These are phyloP conservation scores for Vaccinium myrtillus DNA, from an alignment of 148 eudicot species.

Conservation along the genomic window DNA sequence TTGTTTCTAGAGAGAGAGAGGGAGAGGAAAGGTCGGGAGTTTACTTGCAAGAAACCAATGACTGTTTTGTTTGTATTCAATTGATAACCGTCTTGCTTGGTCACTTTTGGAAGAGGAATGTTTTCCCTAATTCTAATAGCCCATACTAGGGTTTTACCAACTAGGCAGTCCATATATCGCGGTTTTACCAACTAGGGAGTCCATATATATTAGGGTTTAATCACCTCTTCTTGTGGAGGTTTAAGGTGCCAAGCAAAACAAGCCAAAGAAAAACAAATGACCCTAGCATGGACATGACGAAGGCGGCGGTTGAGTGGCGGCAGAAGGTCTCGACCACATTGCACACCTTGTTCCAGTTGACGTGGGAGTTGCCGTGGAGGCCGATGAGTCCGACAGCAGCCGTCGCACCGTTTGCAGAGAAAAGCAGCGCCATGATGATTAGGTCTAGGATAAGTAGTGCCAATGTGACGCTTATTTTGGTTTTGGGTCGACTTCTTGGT, in stretches of 20 bases:
- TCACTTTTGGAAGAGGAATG: no score
- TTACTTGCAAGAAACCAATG: no score
- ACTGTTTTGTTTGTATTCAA: no score
- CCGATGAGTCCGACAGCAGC: conserved; percentile 28
- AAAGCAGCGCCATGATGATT: conserved; percentile 35
- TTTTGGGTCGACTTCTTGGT: background rate
- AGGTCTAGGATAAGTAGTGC: conserved; percentile 21
- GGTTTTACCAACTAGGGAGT: no score
- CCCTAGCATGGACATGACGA: conserved; percentile 25
- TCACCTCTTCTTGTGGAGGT: conserved; percentile 23
- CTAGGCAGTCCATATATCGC: no score
- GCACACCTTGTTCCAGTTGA: conserved; percentile 36
- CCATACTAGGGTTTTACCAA: no score
- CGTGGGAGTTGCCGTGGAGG: conserved; percentile 33
- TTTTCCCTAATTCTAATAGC: no score
- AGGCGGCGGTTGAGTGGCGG: conserved; percentile 6
- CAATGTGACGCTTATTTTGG: background rate
- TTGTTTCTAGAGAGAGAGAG: no score
- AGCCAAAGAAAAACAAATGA: conserved; percentile 29
- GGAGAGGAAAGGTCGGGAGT: no score
- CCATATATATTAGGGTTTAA: background rate
- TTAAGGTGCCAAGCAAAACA: conserved; percentile 22
- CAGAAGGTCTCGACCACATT: conserved; percentile 26
- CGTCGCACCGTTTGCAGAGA: conserved; percentile 34
- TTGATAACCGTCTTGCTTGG: no score